Base-by-base conservation (phyloP, 2,329 filamentous ascomycete genomes). In the Penicillium digitatum region DNA sequence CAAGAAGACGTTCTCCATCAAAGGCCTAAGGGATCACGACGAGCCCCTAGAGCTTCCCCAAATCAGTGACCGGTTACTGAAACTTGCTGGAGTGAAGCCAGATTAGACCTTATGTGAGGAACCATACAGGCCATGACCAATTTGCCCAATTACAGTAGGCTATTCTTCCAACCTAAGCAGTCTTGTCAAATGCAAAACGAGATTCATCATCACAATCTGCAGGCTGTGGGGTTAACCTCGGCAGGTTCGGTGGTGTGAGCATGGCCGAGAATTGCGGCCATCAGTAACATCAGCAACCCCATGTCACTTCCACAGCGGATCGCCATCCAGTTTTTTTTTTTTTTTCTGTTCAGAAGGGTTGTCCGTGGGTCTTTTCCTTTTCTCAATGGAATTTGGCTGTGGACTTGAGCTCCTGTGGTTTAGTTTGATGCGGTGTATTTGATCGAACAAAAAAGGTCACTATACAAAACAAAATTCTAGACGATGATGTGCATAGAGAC, bases 181-280 rank as follows among this genome's bases (percentile, higher is more conserved):
- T 9, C 27, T 20, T 26, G 18, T 31, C 20, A 50, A 22, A 32
- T 45, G 42, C 8, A 6, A 11, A 32, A 18, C 27, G 14, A 24
- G 18, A 20, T 22, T 20, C 26, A 39, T 31, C 26, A 22, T 39
- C 34, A 16, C 34, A 34, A 34, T 42, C 37, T 38, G 42, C 44
- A 59, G 48, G 45, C 57, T 57, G 47, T 44, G 57, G 57, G 49
- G 43, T 57, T 70, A 67, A 70, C 69, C 69, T 71, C 69, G 69
- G 69, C 61, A 67, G 67, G 59, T 58, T 59, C 61, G 63, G 66
- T 64, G 62, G 50, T 56, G 37, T 29, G 45, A 48, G 40, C 43
- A 35, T 37, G 9, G 51, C 5, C 0, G 12, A 2, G 1, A 42
- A 29, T 42, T 42, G 45, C 44, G 51, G 51, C 51, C 51, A 49